phyloP scores from a whole-genome alignment of 768 basidiomycete species.

The Rhodotorula paludigena region DNA sequence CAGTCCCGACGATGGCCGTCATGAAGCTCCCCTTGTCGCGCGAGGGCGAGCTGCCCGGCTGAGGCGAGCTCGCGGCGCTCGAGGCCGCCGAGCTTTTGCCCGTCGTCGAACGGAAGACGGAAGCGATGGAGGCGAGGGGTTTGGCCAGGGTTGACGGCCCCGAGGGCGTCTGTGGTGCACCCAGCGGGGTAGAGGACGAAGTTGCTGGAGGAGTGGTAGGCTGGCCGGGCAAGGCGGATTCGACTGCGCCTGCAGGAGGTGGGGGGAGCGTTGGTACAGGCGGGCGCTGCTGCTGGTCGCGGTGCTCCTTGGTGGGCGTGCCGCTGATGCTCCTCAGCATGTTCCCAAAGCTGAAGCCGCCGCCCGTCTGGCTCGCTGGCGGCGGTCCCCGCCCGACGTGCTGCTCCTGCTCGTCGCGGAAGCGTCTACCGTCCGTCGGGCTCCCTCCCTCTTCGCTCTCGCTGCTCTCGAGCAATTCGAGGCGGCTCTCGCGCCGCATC shows the following conservation, averaged over 20 bases:
- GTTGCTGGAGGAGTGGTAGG: neutral
- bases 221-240: too few relatives aligned
- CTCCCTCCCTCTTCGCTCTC: constrained; percentile 7
- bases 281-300: neutral
- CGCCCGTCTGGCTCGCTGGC: neutral
- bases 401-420: neutral
- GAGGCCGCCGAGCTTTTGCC: neutral
- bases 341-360: constrained; percentile 10
- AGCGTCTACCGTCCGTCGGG: neutral
- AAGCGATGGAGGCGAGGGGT: constrained; percentile 36
- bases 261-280: neutral
- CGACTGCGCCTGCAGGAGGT: neutral
- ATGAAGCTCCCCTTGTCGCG: constrained; percentile 1
- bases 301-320: neutral
- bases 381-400: neutral
- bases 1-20: neutral
- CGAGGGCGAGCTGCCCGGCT: neutral
- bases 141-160: constrained; percentile 14
- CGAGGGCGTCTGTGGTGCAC: neutral
- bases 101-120: constrained; percentile 30
- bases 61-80: neutral
- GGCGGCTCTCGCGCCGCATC: neutral
- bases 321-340: constrained; percentile 16
- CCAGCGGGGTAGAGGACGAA: neutral
- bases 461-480: constrained; percentile 20